Evolutionary conservation across 2,329 filamentous ascomycete genomes (phyloP), one percentile per base, ranked within the genome.

Genomic region (Furcasterigmium sp.): DNA sequence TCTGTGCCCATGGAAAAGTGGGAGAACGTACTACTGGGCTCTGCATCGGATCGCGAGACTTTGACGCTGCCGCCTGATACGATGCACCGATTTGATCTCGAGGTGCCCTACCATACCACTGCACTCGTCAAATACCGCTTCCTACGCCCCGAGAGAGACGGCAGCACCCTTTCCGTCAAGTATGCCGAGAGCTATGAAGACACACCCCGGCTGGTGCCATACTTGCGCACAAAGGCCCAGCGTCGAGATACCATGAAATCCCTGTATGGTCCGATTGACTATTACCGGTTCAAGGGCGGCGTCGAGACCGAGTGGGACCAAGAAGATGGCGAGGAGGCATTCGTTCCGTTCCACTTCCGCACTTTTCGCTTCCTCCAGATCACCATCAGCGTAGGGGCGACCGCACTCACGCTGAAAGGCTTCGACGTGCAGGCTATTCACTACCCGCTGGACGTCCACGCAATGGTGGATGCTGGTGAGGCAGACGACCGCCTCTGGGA

Each of bases 401-500:
- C 23, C 10, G 14, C 8, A 2, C 21, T 39, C 8, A n/a, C 28
- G 6, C 14, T 52, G 2, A 28, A 43, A 28, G 30, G 37, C 26
- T 26, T 49, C 15, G 26, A 45, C 14, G 43, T 52, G 5, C 40
- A 39, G 0, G 30, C 46, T 4, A 41, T 45, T 17, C 38, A 46
- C 7, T 53, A 53, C 28, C 51, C 47, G 1, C 43, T 53, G 1
- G 39, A 44, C 3, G 39, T 50, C 3, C 42, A 42, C 25, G 51
- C 43, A 3, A 30, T 13, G 39, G 5, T 28, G 2, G 46, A 48
- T 15, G 10, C 11, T 7, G 23, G 20, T 28, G 17, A 14, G 21
- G 21, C 15, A 15, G 9, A 23, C 8, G 37, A 43, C 25, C 14
- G 44, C n/a, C 49, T 59, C 18, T 58, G 56, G 56, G 48, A 53